These are phyloP conservation scores for Eucalyptus albens DNA, from an alignment of 345 rosid species.

Conservation along the genomic window DNA sequence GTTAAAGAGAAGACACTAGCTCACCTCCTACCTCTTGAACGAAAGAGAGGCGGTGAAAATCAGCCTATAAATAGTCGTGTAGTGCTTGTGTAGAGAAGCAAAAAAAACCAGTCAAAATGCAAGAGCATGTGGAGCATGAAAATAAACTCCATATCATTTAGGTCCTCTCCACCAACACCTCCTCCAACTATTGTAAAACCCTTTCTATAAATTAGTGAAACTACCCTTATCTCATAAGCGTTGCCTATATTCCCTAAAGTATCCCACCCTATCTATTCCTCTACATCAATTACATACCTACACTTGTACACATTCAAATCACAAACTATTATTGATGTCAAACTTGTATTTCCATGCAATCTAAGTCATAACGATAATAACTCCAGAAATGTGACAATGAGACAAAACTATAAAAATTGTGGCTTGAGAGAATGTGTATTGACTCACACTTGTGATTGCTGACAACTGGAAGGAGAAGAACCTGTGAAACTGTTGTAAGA, in stretches of 20 bases:
- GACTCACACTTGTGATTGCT: slow-evolving; percentile 29
- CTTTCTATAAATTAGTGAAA: no score
- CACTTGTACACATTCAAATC: not conserved
- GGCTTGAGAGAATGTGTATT: not conserved
- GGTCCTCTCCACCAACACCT: no score
- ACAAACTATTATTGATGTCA: not conserved
- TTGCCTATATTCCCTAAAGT: not conserved
- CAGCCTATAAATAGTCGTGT: no score
- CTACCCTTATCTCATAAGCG: not conserved
- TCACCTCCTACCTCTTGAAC: no score
- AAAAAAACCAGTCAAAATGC: no score
- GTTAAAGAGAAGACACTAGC: no score
- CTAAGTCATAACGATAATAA: not conserved
- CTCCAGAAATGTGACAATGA: not conserved
- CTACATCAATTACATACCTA: not conserved
- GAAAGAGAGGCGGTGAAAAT: no score
- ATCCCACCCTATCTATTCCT: not conserved
- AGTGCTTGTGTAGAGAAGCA: no score
- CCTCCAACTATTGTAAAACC: no score
- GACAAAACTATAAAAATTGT: not conserved
- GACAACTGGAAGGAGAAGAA: slow-evolving; percentile 24
- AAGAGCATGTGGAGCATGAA: accelerated
- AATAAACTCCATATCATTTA: no score
- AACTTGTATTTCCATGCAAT: not conserved
- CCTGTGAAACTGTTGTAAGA: slow-evolving; percentile 72